Evolutionary conservation across 108 stramenopile species (phyloP), one percentile per base, ranked within the genome.

Genomic region (Cyclotella atomus): DNA sequence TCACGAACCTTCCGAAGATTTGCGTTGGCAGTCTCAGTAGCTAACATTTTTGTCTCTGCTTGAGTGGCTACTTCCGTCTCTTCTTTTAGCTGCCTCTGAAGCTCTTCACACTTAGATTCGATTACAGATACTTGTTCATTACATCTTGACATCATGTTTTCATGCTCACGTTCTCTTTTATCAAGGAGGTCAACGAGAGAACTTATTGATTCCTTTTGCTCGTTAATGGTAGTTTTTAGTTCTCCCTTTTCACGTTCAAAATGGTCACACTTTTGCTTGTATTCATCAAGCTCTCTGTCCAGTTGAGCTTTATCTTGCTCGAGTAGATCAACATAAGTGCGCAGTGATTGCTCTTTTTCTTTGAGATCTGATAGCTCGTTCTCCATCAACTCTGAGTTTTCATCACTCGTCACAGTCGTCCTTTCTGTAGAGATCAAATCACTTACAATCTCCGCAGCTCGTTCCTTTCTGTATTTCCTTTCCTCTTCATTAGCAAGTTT

Each of bases 171-270:
- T 50, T 69, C 21, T 47, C 68, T 54, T 2, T 54, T 34, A n/a
- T 74, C 73, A 12, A 81, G 68, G 29, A 81, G 79, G 28, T 70
- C 38, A 15, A 73, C 68, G 17, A 81, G 61, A 7, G 72, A 69
- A 32, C 57, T 49, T 0, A 81, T 68, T 27, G 79, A 59, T 44
- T 44, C 33, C 49, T 73, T 64, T 34, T 74, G 79, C 23, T 73
- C 68, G 7, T 59, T 35, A 32, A 59, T 61, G 27, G 56, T 35
- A 21, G 53, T 32, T 45, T 46, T 3, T 8, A 52, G 53, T 0
- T 69, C 33, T 33, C 15, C 44, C 17, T 61, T 41, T n/a, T 57
- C 5, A 20, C 21, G 16, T 17, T 44, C 67, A 28, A 24, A 46
- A 30, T 43, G 46, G 27, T 73, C 68, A 28, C 38, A 36, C 0